A percentile compares a stretch with the other conserved stretches of the same genome.
These are phyloP conservation scores for Solanum gandarillasii DNA, from an alignment of 257 asterid species.

Conservation along the genomic window DNA sequence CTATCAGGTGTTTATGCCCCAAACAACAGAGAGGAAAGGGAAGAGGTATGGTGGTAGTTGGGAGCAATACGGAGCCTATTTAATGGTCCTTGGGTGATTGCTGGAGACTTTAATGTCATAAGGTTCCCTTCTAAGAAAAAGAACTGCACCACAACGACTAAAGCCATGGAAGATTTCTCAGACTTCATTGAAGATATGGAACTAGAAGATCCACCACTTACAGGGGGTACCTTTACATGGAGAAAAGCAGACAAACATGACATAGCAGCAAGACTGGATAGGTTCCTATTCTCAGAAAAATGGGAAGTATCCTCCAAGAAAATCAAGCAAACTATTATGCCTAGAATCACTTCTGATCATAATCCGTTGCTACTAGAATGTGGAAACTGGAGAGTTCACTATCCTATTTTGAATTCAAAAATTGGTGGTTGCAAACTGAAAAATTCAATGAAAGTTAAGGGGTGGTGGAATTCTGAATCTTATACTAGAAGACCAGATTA, in stretches of 20 bases:
- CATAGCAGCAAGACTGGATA: background rate
- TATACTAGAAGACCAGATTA: background rate
- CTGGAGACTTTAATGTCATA: background rate
- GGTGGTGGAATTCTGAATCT: background rate
- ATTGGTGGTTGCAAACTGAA: background rate
- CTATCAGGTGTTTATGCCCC: background rate
- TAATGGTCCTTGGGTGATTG: background rate
- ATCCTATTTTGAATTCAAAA: no score
- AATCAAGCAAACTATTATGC: background rate
- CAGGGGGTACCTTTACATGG: background rate
- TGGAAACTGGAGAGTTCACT: background rate
- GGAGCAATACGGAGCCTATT: background rate
- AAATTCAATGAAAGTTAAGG: background rate
- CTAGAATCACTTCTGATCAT: background rate
- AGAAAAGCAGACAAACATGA: background rate
- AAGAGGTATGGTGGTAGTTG: background rate
- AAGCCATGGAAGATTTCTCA: background rate
- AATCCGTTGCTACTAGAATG: background rate
- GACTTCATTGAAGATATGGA: background rate
- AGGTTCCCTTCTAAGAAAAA: background rate
- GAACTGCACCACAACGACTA: background rate
- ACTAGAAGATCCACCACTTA: background rate
- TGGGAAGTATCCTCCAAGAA: background rate
- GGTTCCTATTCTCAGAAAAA: background rate
- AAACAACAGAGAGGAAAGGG: background rate